These are phyloP conservation scores for Vaccinium myrtillus DNA, from an alignment of 148 eudicot species.

Conservation along the genomic window DNA sequence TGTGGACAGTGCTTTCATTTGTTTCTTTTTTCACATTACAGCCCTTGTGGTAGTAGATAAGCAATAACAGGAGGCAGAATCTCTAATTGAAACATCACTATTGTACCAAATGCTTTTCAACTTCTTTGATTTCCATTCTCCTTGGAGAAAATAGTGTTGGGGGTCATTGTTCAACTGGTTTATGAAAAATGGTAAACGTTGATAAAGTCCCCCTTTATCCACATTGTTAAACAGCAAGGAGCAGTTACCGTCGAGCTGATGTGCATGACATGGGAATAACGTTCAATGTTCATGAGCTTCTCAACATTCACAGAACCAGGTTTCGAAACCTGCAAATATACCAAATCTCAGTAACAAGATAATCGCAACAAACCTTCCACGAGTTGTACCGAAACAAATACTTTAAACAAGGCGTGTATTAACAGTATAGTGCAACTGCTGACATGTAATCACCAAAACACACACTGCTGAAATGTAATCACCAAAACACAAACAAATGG, in stretches of 20 bases:
- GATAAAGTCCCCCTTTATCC: neutral
- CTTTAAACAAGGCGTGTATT: neutral
- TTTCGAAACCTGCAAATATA: conserved; percentile 67
- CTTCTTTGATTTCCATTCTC: neutral
- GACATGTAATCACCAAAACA: neutral
- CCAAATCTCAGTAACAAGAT: neutral
- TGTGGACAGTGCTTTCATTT: neutral
- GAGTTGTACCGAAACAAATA: neutral
- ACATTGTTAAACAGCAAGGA: conserved; percentile 1
- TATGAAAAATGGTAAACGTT: neutral
- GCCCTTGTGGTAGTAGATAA: neutral
- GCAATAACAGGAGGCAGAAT: neutral
- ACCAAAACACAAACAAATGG: neutral
- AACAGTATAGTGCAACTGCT: neutral
- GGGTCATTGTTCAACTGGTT: neutral
- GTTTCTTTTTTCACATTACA: neutral
- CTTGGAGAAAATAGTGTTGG: neutral
- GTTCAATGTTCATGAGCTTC: conserved; percentile 90
- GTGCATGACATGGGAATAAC: conserved; percentile 99
- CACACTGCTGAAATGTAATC: neutral
- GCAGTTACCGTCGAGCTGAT: conserved; percentile 92
- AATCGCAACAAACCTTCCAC: neutral
- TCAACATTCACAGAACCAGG: conserved; percentile 95
- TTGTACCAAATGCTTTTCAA: neutral
- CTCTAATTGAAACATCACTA: neutral